Conservation (phyloP, 257 asterid species). For the Coffea eugenioides region DNA sequence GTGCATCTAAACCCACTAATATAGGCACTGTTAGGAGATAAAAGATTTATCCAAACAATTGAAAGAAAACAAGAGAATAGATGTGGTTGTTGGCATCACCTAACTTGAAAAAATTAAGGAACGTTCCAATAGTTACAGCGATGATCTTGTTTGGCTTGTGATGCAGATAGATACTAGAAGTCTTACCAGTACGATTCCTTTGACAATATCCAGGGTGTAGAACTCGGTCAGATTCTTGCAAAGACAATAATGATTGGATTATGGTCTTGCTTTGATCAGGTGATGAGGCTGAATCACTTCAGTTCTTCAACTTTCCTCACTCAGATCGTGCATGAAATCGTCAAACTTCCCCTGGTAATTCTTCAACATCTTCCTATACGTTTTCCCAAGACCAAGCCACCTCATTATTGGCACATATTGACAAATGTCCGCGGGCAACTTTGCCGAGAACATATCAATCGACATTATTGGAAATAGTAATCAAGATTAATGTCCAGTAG, state of each 20-base stretch:
- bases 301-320: constrained; percentile 5
- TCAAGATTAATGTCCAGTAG: too few relatives aligned
- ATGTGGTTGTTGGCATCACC: too few relatives aligned
- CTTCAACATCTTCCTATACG: not conserved
- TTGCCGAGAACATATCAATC: not conserved
- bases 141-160: too few relatives aligned
- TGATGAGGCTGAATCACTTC: not conserved
- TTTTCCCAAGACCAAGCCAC: not conserved
- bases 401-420: not conserved
- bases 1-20: too few relatives aligned
- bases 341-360: not conserved
- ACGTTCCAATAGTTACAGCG: too few relatives aligned
- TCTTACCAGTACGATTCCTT: not conserved
- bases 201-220: not conserved
- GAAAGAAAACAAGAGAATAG: too few relatives aligned
- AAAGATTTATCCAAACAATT: too few relatives aligned
- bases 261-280: not conserved
- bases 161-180: too few relatives aligned
- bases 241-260: not conserved
- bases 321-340: constrained; percentile 5
- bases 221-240: not conserved
- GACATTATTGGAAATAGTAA: not conserved
- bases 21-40: too few relatives aligned
- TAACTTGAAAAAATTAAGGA: too few relatives aligned
- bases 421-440: not conserved